Evolutionary conservation across 139 green algal genomes (phyloP).

Genomic region (Chlorella sp.): DNA sequence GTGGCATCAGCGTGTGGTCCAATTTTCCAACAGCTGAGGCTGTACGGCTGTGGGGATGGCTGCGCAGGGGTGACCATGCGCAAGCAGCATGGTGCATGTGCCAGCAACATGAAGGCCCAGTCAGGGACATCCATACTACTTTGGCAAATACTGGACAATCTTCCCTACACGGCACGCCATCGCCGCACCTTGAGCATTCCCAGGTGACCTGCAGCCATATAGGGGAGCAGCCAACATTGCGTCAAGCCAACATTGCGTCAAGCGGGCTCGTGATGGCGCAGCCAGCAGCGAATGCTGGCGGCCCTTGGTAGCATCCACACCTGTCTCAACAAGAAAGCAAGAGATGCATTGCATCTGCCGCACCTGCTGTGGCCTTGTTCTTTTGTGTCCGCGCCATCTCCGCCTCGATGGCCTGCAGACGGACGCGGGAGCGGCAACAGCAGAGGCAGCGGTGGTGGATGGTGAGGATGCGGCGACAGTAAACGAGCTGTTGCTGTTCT

Average conservation of each 20-base stretch:
- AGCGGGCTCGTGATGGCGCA: background rate
- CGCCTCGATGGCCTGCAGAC: slow-evolving; percentile 76
- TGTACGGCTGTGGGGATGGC: background rate
- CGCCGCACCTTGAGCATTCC: slow-evolving; percentile 88
- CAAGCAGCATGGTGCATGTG: slow-evolving; percentile 38
- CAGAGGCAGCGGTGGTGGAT: no score
- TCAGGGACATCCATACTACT: background rate
- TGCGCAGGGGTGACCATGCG: background rate
- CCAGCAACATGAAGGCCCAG: background rate
- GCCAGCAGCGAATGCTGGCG: no score
- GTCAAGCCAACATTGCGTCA: background rate
- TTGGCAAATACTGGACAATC: no score
- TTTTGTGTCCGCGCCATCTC: slow-evolving; percentile 99
- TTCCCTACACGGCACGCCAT: background rate
- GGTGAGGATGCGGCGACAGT: no score
- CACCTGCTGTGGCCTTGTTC: slow-evolving; percentile 94
- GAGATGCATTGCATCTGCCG: no score
- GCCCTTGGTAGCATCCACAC: no score
- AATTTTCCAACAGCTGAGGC: no score
- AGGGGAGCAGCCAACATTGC: background rate
- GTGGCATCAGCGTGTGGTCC: no score
- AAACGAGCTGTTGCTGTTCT: no score
- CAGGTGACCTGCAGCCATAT: slow-evolving; percentile 47
- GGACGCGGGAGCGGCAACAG: no score
- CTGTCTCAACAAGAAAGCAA: no score